A percentile compares a stretch with the other conserved stretches of the same genome.
Evolutionary conservation across 2,329 filamentous ascomycete genomes (phyloP).

Genomic region (Aureobasidium sp.): DNA sequence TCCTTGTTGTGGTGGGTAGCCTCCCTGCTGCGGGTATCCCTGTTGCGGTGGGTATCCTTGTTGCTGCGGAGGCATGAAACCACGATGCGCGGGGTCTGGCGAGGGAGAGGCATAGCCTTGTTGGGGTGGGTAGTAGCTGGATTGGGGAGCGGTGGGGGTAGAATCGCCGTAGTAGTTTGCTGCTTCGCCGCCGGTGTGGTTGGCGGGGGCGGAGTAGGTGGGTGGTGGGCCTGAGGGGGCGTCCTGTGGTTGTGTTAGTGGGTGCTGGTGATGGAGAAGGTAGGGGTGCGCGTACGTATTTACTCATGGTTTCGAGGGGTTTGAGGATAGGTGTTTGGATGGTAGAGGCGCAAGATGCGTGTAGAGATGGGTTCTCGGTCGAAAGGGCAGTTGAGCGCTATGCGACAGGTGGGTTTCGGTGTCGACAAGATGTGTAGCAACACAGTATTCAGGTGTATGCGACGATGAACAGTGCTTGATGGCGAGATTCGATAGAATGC

Average conservation of each 20-base stretch:
- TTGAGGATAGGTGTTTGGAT: not conserved
- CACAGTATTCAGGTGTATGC: not conserved
- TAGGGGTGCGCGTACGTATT: not conserved
- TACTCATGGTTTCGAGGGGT: not conserved
- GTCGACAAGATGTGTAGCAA: not conserved
- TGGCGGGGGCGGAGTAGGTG: conserved; percentile 16
- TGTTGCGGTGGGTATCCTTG: not conserved
- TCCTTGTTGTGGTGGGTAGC: conserved; percentile 19
- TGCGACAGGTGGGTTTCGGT: not conserved
- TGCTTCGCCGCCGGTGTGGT: not conserved
- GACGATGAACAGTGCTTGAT: not conserved
- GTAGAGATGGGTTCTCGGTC: not conserved
- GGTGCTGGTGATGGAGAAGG: not conserved
- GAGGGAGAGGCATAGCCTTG: conserved; percentile 13
- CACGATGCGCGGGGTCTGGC: conserved; percentile 12
- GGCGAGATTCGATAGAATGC: not conserved
- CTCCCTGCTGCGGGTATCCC: conserved; percentile 6
- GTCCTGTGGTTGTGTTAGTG: conserved; percentile 8
- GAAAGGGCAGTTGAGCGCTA: not conserved
- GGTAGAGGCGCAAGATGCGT: not conserved
- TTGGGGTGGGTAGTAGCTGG: conserved; percentile 12
- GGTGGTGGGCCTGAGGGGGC: conserved; percentile 18
- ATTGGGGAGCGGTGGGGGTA: conserved; percentile 13
- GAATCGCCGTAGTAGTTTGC: conserved; percentile 4
- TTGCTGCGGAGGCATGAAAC: conserved; percentile 14